Base-by-base conservation (phyloP, 106 monocot genomes). In the Triglochin maritima region DNA sequence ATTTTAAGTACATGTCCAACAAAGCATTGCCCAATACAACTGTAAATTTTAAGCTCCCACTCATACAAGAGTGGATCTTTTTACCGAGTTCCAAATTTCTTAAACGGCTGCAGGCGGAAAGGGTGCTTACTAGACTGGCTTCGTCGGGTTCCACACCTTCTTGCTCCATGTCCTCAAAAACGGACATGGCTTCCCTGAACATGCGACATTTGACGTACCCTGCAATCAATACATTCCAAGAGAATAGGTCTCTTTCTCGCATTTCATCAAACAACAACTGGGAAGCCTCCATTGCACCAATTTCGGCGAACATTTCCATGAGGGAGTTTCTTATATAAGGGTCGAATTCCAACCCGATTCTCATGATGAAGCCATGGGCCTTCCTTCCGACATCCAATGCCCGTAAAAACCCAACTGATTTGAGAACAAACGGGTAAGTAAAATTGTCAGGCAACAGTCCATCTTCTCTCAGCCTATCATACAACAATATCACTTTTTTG, bases 141-240 rank as follows among this genome's bases (percentile, higher is more conserved):
- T 80, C 84, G 84, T 77, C 64, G 84, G 86, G 9, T 65, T 60
- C 55, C 46, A 84, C 59, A 4, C 66, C 77, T 44, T 56, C 66
- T 6, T 45, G 41, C 45, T 64, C 63, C 80, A 84, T 80, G 15
- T 46, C 74, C 49, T 17, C 11, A 44, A 70, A 84, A 77, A 66
- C n/a, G 15, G 57, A 54, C 2, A 77, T 58, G 7, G 84, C 80
- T n/a, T 67, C 73, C 46, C 70, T 66, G 44, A 74, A 84, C 59
- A 51, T 72, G 16, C 12, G 17, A 44, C 77, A 80, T 50, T 80
- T 80, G 47, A 80, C 71, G 29, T 74, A 75, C 2, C 70, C 65
- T 14, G 66, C 56, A 44, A 84, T 80, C 71, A 84, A n/a, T 10
- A 80, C 66, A 56, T 80, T 84, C 80, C 77, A 84, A 44, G 71